Evolutionary conservation across 192 early-diverging fungal species (phyloP).

Genomic region (Dispira simplex): DNA sequence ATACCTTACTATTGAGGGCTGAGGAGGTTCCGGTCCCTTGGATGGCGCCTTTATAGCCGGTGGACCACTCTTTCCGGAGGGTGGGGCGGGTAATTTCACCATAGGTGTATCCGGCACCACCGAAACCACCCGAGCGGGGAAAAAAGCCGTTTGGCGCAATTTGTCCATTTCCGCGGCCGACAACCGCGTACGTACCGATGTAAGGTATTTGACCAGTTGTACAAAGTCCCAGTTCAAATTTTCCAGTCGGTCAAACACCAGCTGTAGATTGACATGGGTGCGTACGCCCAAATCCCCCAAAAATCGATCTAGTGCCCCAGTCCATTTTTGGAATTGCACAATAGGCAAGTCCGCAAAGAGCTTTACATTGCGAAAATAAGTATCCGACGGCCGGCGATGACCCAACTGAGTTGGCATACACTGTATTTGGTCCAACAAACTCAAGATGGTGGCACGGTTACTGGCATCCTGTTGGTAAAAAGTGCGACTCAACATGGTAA

Average conservation of each 20-base stretch:
- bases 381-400: slow-evolving; percentile 42
- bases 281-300: slow-evolving; percentile 58
- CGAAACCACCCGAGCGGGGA: slow-evolving; percentile 21
- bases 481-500: slow-evolving; percentile 34
- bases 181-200: slow-evolving; percentile 44
- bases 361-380: slow-evolving; percentile 65
- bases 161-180: slow-evolving; percentile 38
- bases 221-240: slow-evolving; percentile 73
- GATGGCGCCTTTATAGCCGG: neutral
- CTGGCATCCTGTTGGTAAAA: slow-evolving; percentile 15
- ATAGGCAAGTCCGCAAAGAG: slow-evolving; percentile 74
- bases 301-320: slow-evolving; percentile 33
- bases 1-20: slow-evolving; percentile 24
- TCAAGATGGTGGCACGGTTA: slow-evolving; percentile 19
- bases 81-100: neutral
- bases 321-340: slow-evolving; percentile 35
- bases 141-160: slow-evolving; percentile 46
- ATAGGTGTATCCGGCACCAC: too few species aligned
- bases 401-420: slow-evolving; percentile 63
- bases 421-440: slow-evolving; percentile 15
- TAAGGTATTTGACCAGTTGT: slow-evolving; percentile 70
- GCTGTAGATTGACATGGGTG: slow-evolving; percentile 71
- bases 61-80: slow-evolving; percentile 13
- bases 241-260: slow-evolving; percentile 66
- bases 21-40: neutral